These are phyloP conservation scores for Salix suchowensis DNA, from an alignment of 345 rosid species.

Conservation along the genomic window DNA sequence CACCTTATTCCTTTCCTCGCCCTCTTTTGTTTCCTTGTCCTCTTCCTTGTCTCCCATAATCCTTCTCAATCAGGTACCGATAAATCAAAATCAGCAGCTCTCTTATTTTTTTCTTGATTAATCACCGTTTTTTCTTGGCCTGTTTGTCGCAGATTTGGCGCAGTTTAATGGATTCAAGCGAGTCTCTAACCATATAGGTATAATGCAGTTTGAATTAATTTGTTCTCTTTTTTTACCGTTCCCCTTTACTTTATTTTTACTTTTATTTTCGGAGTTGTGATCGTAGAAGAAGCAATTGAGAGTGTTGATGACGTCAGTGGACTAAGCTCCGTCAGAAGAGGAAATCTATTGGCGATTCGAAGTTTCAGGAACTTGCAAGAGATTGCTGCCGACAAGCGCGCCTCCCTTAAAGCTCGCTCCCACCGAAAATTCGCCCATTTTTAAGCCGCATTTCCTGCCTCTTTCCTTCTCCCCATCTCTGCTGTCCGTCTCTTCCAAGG, in stretches of 20 bases:
- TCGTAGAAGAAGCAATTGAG: constrained; percentile 29
- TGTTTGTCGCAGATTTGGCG: constrained; percentile 60
- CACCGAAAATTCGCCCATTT: constrained; percentile 72
- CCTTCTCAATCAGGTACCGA: constrained; percentile 68
- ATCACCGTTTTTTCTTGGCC: background rate
- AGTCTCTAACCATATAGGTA: constrained; percentile 48
- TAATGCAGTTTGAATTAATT: constrained; percentile 35
- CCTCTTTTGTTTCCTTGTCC: constrained; percentile 71
- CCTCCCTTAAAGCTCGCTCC: constrained; percentile 31
- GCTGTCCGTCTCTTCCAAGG: background rate
- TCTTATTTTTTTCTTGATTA: background rate
- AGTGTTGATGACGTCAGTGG: constrained; percentile 33
- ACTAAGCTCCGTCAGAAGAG: constrained; percentile 32
- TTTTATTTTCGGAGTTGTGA: background rate
- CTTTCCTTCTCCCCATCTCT: background rate
- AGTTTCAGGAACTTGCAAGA: constrained; percentile 70
- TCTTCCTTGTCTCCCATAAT: constrained; percentile 71
- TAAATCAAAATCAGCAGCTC: constrained; percentile 1
- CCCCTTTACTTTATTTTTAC: background rate
- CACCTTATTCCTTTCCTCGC: constrained; percentile 85
- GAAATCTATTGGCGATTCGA: constrained; percentile 50
- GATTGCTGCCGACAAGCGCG: constrained; percentile 30
- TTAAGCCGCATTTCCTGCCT: constrained; percentile 26
- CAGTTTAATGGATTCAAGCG: constrained; percentile 62
- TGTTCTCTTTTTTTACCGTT: background rate